A percentile compares a stretch with the other conserved stretches of the same genome.
Conservation (phyloP, 192 early-diverging fungal species). For the Backusella circina region DNA sequence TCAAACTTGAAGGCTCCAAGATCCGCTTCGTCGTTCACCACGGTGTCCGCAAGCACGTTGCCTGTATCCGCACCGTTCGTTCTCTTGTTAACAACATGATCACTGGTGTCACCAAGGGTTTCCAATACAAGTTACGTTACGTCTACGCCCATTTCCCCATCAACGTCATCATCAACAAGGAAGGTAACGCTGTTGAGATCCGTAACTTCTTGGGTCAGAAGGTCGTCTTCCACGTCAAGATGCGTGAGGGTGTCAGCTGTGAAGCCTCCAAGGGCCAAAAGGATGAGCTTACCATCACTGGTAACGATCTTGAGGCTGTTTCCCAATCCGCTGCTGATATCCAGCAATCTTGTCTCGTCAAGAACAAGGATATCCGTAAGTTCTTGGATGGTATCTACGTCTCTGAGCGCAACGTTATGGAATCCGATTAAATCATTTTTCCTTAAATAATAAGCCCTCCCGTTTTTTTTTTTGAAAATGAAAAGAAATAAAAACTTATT, state of each 20-base stretch:
- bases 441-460: neutral
- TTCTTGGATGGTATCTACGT: slow-evolving; percentile 47
- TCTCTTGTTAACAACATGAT: slow-evolving; percentile 97
- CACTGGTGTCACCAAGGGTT: slow-evolving; percentile 96
- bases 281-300: slow-evolving; percentile 91
- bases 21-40: slow-evolving; percentile 94
- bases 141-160: slow-evolving; percentile 99
- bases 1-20: slow-evolving; percentile 66
- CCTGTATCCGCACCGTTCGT: slow-evolving; percentile 95
- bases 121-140: slow-evolving; percentile 98
- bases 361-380: slow-evolving; percentile 99
- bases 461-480: neutral
- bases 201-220: slow-evolving; percentile 99
- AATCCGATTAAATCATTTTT: slow-evolving; percentile 41
- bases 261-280: slow-evolving; percentile 76
- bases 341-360: slow-evolving; percentile 88
- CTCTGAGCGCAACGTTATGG: slow-evolving; percentile 38
- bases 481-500: neutral
- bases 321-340: slow-evolving; percentile 95
- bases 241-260: slow-evolving; percentile 83
- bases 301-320: slow-evolving; percentile 92
- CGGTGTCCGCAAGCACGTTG: slow-evolving; percentile 95
- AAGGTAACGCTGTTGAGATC: slow-evolving; percentile 82
- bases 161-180: slow-evolving; percentile 83
- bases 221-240: slow-evolving; percentile 76